Conservation (phyloP, 192 early-diverging fungal species). For the Oehlia diaphana region DNA sequence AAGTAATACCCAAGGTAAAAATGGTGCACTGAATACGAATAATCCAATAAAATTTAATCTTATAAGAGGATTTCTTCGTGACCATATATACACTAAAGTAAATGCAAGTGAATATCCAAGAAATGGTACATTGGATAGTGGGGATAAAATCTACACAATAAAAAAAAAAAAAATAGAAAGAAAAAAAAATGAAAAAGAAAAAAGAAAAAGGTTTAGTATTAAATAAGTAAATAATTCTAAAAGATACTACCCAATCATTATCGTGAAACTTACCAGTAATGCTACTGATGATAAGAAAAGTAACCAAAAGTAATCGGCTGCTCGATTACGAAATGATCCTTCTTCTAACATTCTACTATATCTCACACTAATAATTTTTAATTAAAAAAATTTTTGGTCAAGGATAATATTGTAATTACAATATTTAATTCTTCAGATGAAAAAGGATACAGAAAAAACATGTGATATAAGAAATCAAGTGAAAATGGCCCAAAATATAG, state of each 20-base stretch:
- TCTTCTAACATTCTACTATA: constrained; percentile 94
- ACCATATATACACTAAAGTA: constrained; percentile 94
- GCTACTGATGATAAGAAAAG: constrained; percentile 67
- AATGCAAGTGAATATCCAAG: constrained; percentile 81
- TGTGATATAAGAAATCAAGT: constrained; percentile 90
- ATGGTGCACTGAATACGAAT: constrained; percentile 89
- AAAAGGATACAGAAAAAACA: constrained; percentile 76
- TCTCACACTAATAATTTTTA: constrained; percentile 54
- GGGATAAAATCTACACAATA: constrained; percentile 24
- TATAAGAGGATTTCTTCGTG: constrained; percentile 89
- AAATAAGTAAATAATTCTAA: too few relatives aligned
- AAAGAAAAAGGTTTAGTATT: too few relatives aligned
- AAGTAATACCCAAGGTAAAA: constrained; percentile 88
- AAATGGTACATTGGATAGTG: constrained; percentile 66
- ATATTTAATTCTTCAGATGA: not conserved
- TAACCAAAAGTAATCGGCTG: constrained; percentile 93
- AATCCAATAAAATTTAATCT: constrained; percentile 88
- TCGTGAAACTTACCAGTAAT: constrained; percentile 48
- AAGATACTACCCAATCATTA: too few relatives aligned
- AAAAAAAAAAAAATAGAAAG: not conserved
- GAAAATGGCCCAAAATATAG: constrained; percentile 91
- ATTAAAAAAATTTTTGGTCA: not conserved
- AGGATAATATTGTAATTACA: not conserved
- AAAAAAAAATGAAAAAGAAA: not conserved
- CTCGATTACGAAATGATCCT: constrained; percentile 84